Percentiles rank a stretch among this genome's conserved stretches.
phyloP scores from a whole-genome alignment of 2,329 filamentous ascomycete genomes.

The Phyllosticta citriasiana region DNA sequence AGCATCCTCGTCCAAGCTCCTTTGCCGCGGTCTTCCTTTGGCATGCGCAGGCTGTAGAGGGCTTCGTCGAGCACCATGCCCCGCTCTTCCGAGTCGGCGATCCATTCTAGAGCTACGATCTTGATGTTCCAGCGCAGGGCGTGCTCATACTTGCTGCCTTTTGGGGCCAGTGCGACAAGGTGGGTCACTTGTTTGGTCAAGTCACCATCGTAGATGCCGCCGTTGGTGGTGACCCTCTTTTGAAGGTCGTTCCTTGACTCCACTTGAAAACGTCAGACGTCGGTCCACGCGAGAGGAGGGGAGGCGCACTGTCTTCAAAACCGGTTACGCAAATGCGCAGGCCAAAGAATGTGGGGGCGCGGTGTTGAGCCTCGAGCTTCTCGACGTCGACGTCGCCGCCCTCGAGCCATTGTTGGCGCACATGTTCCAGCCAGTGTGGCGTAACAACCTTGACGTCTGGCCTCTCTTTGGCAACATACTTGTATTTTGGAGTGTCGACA shows the following conservation, averaged over 20 bases:
- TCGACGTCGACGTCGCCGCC: slow-evolving; percentile 66
- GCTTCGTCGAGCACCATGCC: slow-evolving; percentile 85
- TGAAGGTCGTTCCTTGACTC: slow-evolving; percentile 61
- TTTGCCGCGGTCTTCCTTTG: slow-evolving; percentile 59
- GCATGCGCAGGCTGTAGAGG: slow-evolving; percentile 69
- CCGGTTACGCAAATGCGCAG: slow-evolving; percentile 60
- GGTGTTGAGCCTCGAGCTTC: slow-evolving; percentile 57
- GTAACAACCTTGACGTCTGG: slow-evolving; percentile 77
- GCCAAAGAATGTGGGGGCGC: slow-evolving; percentile 52
- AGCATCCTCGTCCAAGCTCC: slow-evolving; percentile 56
- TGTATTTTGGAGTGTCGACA: slow-evolving; percentile 86
- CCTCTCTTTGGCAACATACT: slow-evolving; percentile 82
- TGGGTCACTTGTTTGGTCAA: slow-evolving; percentile 80
- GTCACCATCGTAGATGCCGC: slow-evolving; percentile 79
- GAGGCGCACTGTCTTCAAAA: slow-evolving; percentile 51
- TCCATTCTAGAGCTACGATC: slow-evolving; percentile 75
- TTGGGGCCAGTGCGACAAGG: slow-evolving; percentile 66
- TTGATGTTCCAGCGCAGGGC: slow-evolving; percentile 75
- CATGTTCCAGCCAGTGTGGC: slow-evolving; percentile 73
- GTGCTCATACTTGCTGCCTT: slow-evolving; percentile 82
- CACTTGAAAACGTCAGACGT: slow-evolving; percentile 36
- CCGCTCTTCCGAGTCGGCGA: slow-evolving; percentile 69
- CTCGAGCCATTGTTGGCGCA: slow-evolving; percentile 69
- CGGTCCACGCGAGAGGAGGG: neutral
- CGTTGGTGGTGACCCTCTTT: slow-evolving; percentile 55